These are phyloP conservation scores for Penicillium corylophilum DNA, from an alignment of 2,329 filamentous ascomycete genomes.

Conservation along the genomic window DNA sequence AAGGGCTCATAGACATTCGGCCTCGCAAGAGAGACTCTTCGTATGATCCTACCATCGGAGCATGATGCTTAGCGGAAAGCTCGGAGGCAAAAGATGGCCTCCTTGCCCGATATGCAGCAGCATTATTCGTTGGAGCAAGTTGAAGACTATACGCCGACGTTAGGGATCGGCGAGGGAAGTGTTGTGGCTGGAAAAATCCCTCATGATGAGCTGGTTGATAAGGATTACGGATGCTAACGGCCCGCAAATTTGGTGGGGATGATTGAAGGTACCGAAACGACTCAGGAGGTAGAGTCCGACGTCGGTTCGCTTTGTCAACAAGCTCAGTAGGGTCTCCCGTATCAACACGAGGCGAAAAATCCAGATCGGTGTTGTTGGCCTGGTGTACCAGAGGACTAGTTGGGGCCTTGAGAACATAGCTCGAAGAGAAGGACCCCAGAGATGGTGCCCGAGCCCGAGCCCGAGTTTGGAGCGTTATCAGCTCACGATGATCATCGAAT, in stretches of 20 bases:
- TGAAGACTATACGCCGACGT: constrained; percentile 58
- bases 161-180: constrained; percentile 69
- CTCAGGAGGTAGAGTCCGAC: constrained; percentile 70
- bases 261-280: constrained; percentile 53
- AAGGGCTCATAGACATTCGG: constrained; percentile 94
- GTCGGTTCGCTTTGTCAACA: constrained; percentile 55
- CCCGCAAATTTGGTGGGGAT: constrained; percentile 38
- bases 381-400: constrained; percentile 91
- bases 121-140: constrained; percentile 46
- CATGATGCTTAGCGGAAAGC: constrained; percentile 75
- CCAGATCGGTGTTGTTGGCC: constrained; percentile 76
- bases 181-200: constrained; percentile 68
- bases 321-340: constrained; percentile 50
- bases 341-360: constrained; percentile 58
- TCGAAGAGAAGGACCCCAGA: constrained; percentile 70
- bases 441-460: constrained; percentile 58
- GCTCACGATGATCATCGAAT: constrained; percentile 18
- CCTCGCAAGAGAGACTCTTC: constrained; percentile 95
- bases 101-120: constrained; percentile 44
- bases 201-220: constrained; percentile 57
- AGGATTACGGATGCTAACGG: constrained; percentile 46
- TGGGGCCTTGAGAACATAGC: constrained; percentile 80
- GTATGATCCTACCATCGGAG: constrained; percentile 95
- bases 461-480: constrained; percentile 20
- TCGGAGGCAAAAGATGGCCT: constrained; percentile 75